These are phyloP conservation scores for Gamsiella multidivaricata DNA, from an alignment of 192 early-diverging fungal genomes.

Conservation along the genomic window DNA sequence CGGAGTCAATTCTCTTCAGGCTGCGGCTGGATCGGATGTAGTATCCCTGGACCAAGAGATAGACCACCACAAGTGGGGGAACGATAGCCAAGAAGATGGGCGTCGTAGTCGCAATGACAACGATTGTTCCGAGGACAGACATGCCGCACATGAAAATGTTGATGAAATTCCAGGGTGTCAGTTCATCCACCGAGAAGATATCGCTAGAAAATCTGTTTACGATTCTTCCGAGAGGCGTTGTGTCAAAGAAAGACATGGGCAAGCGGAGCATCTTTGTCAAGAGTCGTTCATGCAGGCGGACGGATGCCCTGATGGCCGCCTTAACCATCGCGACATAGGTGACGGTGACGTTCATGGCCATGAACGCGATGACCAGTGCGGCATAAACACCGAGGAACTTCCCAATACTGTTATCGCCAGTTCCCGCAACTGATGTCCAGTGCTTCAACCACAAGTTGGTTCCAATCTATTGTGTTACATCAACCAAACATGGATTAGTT, in stretches of 20 bases:
- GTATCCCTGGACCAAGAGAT: constrained; percentile 60
- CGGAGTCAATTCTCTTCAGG: constrained; percentile 85
- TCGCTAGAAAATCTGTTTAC: constrained; percentile 93
- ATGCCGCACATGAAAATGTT: constrained; percentile 45
- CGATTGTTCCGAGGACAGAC: constrained; percentile 52
- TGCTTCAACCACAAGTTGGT: constrained; percentile 75
- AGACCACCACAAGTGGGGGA: constrained; percentile 62
- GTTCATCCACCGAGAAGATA: constrained; percentile 81
- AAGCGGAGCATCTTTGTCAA: constrained; percentile 70
- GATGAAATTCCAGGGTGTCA: constrained; percentile 62
- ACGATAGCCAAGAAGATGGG: constrained; percentile 62
- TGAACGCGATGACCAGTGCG: constrained; percentile 15
- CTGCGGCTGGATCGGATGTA: constrained; percentile 82
- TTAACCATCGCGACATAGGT: constrained; percentile 29
- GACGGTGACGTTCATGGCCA: constrained; percentile 7
- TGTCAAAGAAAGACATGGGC: constrained; percentile 68
- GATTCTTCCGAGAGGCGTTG: constrained; percentile 85
- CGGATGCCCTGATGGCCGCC: constrained; percentile 69
- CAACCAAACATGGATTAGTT: not conserved
- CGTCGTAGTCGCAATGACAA: constrained; percentile 55
- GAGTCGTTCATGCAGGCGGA: constrained; percentile 68
- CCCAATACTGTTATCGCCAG: not conserved
- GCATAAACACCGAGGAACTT: constrained; percentile 32
- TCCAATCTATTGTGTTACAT: constrained; percentile 38
- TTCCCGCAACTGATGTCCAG: constrained; percentile 54